Evolutionary conservation across 805 yeast species (phyloP).

Genomic region (Saccharomycopsis malanga): DNA sequence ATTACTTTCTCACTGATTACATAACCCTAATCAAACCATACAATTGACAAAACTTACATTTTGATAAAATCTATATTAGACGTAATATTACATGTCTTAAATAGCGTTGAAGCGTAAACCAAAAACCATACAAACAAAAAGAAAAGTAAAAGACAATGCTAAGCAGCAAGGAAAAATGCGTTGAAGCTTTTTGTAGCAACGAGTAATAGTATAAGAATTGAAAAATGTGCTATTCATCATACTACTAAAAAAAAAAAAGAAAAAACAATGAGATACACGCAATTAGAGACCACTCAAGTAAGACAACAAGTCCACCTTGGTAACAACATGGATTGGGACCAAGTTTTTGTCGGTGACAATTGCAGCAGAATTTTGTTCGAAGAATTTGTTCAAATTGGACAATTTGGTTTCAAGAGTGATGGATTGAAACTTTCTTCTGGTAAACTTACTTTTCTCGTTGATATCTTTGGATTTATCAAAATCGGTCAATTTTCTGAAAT

Average conservation of each 20-base stretch:
- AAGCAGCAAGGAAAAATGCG: neutral
- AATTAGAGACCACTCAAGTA: conserved; percentile 25
- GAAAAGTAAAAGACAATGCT: neutral
- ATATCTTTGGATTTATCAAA: conserved; percentile 56
- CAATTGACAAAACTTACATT: too few species aligned
- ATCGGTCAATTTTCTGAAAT: conserved; percentile 66
- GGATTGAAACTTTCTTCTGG: conserved; percentile 49
- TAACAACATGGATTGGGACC: conserved; percentile 76
- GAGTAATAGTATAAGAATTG: neutral
- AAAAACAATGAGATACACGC: neutral
- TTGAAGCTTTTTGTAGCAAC: neutral
- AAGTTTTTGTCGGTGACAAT: conserved; percentile 65
- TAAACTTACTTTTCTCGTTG: conserved; percentile 46
- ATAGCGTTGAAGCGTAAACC: too few species aligned
- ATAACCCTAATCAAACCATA: too few species aligned
- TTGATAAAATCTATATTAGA: too few species aligned
- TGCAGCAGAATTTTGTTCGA: conserved; percentile 80
- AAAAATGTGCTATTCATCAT: neutral
- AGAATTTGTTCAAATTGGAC: conserved; percentile 64
- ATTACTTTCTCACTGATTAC: too few species aligned
- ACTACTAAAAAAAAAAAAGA: too few species aligned
- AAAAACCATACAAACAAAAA: too few species aligned
- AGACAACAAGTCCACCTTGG: conserved; percentile 77
- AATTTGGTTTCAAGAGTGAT: conserved; percentile 62
- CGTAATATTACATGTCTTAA: too few species aligned